Conservation (phyloP, 768 basidiomycete genomes). For the Nidularia sp. region DNA sequence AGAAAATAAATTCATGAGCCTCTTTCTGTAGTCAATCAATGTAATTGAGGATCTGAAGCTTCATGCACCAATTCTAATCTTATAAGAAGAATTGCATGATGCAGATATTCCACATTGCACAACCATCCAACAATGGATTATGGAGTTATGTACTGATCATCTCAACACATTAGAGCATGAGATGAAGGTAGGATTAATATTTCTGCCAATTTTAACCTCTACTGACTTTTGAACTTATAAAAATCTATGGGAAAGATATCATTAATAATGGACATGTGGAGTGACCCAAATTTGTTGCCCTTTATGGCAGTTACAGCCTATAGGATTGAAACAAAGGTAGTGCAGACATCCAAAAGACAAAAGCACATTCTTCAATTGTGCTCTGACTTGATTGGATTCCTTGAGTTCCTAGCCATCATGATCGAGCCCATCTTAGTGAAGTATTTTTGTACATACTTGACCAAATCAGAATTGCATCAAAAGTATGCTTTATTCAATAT, state of each 20-base stretch:
- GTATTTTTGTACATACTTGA: background rate
- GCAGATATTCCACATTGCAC: background rate
- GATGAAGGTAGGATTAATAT: background rate
- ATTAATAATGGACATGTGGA: background rate
- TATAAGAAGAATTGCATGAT: background rate
- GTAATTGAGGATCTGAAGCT: background rate
- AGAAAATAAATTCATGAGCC: background rate
- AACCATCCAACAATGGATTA: background rate
- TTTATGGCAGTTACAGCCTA: background rate
- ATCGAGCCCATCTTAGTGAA: background rate
- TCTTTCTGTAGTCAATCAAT: background rate
- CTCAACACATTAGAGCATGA: background rate
- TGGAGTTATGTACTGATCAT: background rate
- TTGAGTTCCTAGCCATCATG: background rate
- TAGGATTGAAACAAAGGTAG: background rate
- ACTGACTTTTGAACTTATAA: no score
- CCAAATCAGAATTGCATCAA: background rate
- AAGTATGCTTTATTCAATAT: background rate
- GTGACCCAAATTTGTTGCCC: background rate
- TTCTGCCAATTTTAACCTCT: background rate
- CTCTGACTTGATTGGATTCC: background rate
- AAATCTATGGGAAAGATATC: background rate
- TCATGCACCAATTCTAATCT: background rate
- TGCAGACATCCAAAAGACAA: background rate
- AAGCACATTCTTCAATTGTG: background rate